Evolutionary conservation across 495 filamentous ascomycete species (phyloP).

Genomic region (Aspergillus affinis): DNA sequence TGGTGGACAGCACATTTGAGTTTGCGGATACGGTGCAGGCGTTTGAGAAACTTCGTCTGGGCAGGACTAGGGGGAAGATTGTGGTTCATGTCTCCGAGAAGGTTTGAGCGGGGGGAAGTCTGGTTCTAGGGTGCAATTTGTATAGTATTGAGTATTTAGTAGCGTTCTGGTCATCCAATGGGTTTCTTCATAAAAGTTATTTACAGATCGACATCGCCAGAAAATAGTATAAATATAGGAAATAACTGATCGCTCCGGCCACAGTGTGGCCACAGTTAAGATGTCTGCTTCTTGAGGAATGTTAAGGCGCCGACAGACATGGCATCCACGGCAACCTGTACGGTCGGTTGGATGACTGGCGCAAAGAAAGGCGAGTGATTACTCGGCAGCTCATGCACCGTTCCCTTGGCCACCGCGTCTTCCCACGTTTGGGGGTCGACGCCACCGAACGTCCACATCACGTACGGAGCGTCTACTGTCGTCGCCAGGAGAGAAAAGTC

Average conservation of each 20-base stretch:
- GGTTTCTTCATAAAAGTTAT: not conserved
- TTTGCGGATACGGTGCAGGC: conserved; percentile 64
- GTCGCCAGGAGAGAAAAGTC: conserved; percentile 58
- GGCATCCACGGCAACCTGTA: conserved; percentile 55
- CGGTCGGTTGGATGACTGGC: conserved; percentile 60
- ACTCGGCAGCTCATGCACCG: conserved; percentile 40
- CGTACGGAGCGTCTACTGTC: conserved; percentile 49
- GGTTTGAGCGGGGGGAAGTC: not conserved
- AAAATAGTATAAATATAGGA: too few species aligned
- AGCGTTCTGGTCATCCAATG: not conserved
- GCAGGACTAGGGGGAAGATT: conserved; percentile 67
- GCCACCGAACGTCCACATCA: conserved; percentile 59
- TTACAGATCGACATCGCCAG: not conserved
- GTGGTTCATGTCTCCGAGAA: conserved; percentile 54
- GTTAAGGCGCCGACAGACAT: conserved; percentile 55
- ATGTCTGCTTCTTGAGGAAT: conserved; percentile 26
- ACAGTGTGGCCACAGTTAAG: not conserved
- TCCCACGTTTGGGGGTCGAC: conserved; percentile 47
- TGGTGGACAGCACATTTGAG: conserved; percentile 59
- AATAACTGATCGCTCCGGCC: too few species aligned
- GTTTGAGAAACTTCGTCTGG: conserved; percentile 60
- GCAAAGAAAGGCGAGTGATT: conserved; percentile 64
- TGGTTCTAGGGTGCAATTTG: not conserved
- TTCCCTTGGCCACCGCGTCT: conserved; percentile 44
- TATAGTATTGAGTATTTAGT: not conserved